Percentiles rank a stretch among this genome's conserved stretches.
Conservation (phyloP, 306 rosid species). For the Abrus pulchellus region DNA sequence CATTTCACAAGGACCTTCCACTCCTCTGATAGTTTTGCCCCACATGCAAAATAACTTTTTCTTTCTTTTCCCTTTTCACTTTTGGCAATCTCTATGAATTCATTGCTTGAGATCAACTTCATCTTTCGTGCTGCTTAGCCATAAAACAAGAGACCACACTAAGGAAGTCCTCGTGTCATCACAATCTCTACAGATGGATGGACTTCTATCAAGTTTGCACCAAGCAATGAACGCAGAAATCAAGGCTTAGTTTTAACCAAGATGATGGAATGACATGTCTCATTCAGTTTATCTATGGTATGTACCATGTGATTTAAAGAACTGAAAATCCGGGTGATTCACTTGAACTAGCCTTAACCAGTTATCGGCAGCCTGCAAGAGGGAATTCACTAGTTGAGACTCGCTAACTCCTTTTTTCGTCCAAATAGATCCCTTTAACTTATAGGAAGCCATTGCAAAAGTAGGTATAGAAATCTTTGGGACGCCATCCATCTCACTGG, state of each 20-base stretch:
- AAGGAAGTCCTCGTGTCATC: conserved; percentile 42
- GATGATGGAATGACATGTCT: conserved; percentile 40
- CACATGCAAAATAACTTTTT: background rate
- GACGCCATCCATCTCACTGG: conserved; percentile 68
- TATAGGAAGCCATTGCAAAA: conserved; percentile 87
- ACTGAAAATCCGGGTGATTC: conserved; percentile 87
- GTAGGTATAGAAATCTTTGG: conserved; percentile 69
- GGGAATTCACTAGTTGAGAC: conserved; percentile 65
- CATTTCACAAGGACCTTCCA: conserved; percentile 36
- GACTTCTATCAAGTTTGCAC: conserved; percentile 45
- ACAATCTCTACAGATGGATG: conserved; percentile 45
- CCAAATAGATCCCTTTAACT: conserved; percentile 85
- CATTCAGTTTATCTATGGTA: conserved; percentile 57
- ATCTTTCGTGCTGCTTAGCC: conserved; percentile 45
- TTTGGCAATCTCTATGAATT: conserved; percentile 26
- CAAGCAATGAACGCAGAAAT: conserved; percentile 48
- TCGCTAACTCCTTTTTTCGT: conserved; percentile 62
- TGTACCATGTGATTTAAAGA: conserved; percentile 73
- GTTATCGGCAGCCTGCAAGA: conserved; percentile 75
- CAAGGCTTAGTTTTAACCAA: conserved; percentile 51
- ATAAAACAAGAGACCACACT: conserved; percentile 45
- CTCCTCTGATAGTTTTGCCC: conserved; percentile 29
- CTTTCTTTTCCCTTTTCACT: conserved; percentile 22
- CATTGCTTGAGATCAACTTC: conserved; percentile 43
- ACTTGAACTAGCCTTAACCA: conserved; percentile 83